Base-by-base conservation (phyloP, 345 rosid species). In the Cardiospermum halicacabum region DNA sequence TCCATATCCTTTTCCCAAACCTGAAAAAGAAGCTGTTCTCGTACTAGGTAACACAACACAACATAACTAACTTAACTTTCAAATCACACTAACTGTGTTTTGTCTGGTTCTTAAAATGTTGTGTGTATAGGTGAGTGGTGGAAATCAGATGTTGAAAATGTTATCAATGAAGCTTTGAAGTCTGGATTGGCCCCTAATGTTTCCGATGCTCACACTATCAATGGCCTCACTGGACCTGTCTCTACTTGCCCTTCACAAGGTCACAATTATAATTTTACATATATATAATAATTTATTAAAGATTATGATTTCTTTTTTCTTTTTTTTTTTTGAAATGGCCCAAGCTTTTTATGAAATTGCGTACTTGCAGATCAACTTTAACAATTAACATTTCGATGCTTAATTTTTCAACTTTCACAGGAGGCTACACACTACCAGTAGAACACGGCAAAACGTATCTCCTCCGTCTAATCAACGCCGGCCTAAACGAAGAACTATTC, bases 191-290 rank as follows among this genome's bases (percentile, higher is more conserved):
- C 92, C 15, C 96, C 97, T 0, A 90, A 93, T 71, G 89, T 88
- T 40, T 90, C 97, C 2, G 97, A 90, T 80, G 93, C 97, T 64
- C 97, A 90, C 80, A 88, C 86, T 65, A 93, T 93, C 58, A 93
- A 90, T 39, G 97, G 96, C 12, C 74, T 69, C 64, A 83, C 98
- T 0, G 96, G 98, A 0, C 77, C 79, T 0, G 63, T 76, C 58
- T 42, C 85, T 0, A 39, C 64, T 47, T 93, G 98, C 67, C 73
- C 83, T 24, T 76, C 85, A 4, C 72, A 84, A 64, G 82, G 86
- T 81, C 72, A 54, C 2, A 21, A n/a, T n/a, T n/a, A n/a, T n/a
- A n/a, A n/a, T n/a, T n/a, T n/a, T n/a, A n/a, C n/a, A n/a, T n/a
- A n/a, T n/a, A n/a, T n/a, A n/a, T n/a, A n/a, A n/a, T n/a, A n/a